phyloP scores from a whole-genome alignment of 1,284 basidiomycete genomes.

The Entoloma clypeatum region DNA sequence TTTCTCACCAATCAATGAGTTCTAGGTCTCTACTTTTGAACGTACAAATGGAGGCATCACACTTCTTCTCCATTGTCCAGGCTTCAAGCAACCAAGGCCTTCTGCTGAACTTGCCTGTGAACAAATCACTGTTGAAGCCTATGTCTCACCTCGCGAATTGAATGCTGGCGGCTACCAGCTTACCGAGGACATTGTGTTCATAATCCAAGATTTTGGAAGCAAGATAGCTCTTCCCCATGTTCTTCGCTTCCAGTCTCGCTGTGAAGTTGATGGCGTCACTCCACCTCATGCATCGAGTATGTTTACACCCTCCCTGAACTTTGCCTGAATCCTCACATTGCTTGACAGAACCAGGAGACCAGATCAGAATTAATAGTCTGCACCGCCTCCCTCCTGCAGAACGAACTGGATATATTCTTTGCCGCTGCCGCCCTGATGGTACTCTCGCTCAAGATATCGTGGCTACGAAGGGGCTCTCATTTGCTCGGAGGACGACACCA shows the following conservation, averaged over 20 bases:
- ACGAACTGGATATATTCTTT: neutral
- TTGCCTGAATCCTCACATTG: neutral
- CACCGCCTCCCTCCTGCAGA: constrained; percentile 3
- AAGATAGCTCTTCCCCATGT: constrained; percentile 11
- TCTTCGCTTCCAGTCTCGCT: constrained; percentile 2
- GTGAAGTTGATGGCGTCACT: constrained; percentile 4
- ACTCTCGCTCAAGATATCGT: constrained; percentile 5
- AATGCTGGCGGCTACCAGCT: constrained; percentile 5
- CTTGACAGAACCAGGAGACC: neutral
- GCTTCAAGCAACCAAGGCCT: constrained; percentile 5
- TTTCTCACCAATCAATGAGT: neutral
- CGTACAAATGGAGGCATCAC: constrained; percentile 10
- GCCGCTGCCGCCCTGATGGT: neutral
- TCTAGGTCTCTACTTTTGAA: constrained; percentile 8
- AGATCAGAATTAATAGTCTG: constrained; percentile 1
- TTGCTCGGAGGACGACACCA: neutral
- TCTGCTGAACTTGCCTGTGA: neutral
- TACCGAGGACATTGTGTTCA: constrained; percentile 1
- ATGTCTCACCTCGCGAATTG: constrained; percentile 8
- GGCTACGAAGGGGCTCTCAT: neutral
- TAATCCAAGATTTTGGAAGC: constrained; percentile 9
- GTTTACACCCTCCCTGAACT: neutral
- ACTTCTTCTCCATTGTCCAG: constrained; percentile 10
- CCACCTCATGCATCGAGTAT: constrained; percentile 3
- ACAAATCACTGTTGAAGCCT: constrained; percentile 8